A percentile compares a stretch with the other conserved stretches of the same genome.
phyloP scores from a whole-genome alignment of 2,329 filamentous ascomycete species.

The Alternaria sp. region DNA sequence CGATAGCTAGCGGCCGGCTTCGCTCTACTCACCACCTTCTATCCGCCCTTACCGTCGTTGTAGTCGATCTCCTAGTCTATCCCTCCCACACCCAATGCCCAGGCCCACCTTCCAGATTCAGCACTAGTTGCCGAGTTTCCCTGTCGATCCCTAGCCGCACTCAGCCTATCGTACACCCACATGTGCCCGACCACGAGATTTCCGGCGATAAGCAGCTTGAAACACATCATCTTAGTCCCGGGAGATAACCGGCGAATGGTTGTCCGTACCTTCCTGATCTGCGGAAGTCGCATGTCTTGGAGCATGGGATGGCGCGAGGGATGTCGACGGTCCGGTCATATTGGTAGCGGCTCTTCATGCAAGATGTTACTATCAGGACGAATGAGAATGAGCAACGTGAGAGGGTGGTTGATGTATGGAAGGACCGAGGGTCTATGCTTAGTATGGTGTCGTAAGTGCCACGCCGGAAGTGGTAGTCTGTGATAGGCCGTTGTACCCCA shows the following conservation, averaged over 20 bases:
- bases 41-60: slow-evolving; percentile 1
- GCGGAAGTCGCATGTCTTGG: slow-evolving; percentile 12
- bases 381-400: slow-evolving; percentile 27
- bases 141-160: slow-evolving; percentile 30
- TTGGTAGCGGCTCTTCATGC: slow-evolving; percentile 8
- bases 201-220: slow-evolving; percentile 30
- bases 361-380: not conserved
- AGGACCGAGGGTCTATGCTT: slow-evolving; percentile 2
- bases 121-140: slow-evolving; percentile 25
- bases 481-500: slow-evolving; percentile 9
- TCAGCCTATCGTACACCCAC: slow-evolving; percentile 35
- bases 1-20: not conserved
- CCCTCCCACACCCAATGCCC: not conserved
- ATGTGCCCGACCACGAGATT: slow-evolving; percentile 25
- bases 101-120: slow-evolving; percentile 26
- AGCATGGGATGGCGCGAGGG: slow-evolving; percentile 1
- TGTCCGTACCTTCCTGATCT: slow-evolving; percentile 36
- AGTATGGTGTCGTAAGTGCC: slow-evolving; percentile 4
- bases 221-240: slow-evolving; percentile 23
- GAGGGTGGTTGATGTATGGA: slow-evolving; percentile 17
- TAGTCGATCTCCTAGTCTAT: slow-evolving; percentile 5
- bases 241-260: slow-evolving; percentile 14
- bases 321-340: slow-evolving; percentile 14
- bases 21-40: not conserved
- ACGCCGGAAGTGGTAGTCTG: slow-evolving; percentile 6